Base-by-base conservation (phyloP, 495 filamentous ascomycete species). In the Platismatia glauca region DNA sequence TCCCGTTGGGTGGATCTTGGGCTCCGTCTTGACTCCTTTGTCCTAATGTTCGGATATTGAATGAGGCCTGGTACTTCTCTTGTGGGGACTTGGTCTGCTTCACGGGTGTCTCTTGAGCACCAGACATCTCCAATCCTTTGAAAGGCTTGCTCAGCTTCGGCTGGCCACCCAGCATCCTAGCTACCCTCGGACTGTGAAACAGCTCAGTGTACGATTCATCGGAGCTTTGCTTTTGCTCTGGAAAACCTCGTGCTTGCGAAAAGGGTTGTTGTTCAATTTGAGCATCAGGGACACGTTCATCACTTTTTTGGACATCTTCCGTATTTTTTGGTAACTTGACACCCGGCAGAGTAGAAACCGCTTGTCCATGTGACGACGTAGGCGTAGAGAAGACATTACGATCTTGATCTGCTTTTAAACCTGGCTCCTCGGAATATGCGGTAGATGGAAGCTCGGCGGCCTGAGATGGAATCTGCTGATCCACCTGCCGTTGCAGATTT, bases 311-410 rank as follows among this genome's bases (percentile, higher is more conserved):
- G 16, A 60, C 70, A 48, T 77, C 70, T 59, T 78, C 79, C 0
- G 77, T 72, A 57, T 76, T 70, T 62, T 83, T 77, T 0, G 86
- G 87, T 53, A 89, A 69, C 67, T 86, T 87, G 18, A 80, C 74
- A 60, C 78, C 71, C 20, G 86, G 84, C 33, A 84, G 69, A 20
- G 81, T 80, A 11, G 83, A 87, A 12, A 79, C 63, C 8, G 79
- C 76, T 7, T 79, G 70, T 27, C 74, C 74, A 18, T 72, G 69
- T 59, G 78, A 71, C 16, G 66, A 68, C 7, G 82, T 79, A 13
- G 78, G 79, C 31, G 75, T 70, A 66, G 84, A 86, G 68, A 85
- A 86, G 27, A 79, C 78, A 69, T 90, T 84, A 66, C 82, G 77
- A 58, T 79, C 76, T 41, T 77, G 74, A 57, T 76, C 82, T 50